Evolutionary conservation across 2,329 filamentous ascomycete genomes (phyloP), one percentile per base, ranked within the genome.

Genomic region (Calonectria pteridis): DNA sequence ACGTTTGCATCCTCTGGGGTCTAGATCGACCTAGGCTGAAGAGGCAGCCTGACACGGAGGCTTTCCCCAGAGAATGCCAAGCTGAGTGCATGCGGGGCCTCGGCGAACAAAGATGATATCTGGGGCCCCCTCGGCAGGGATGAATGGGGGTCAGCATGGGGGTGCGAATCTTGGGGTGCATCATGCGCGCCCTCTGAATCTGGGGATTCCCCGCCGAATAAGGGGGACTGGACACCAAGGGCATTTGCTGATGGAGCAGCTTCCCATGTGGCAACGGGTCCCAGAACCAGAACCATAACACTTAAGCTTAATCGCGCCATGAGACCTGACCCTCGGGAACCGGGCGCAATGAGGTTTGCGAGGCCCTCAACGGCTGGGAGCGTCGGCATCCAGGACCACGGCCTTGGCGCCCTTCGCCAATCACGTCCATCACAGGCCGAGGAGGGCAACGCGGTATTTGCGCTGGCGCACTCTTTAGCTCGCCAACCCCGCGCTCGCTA

Each of bases 331-430:
- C 40, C 40, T 49, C 59, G 59, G 59, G n/a, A 40, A 64, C 59
- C 59, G 37, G 40, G 37, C 40, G 59, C 29, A 43, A 33, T 31
- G 37, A 49, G 18, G 20, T 33, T 20, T 43, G 59, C 59, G 55
- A 64, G 59, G 40, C 26, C 33, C 18, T 10, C 28, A 64, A 64
- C 59, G 59, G 59, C 59, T 64, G 7, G 26, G 1, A 46, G 26
- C n/a, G 29, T 64, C 59, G 59, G 59, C 59, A 64, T 64, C 40
- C 37, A n/a, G 59, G 13, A 4, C 40, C 59, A 33, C 40, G 40
- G 37, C 59, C 59, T 64, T 64, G 59, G 59, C 59, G 59, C 20
- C 37, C 23, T 31, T n/a, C 18, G 18, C 59, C 59, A 64, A 64
- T 64, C 37, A 64, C 23, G 40, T 11, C 20, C 23, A 18, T 13